Evolutionary conservation across 1,284 basidiomycete genomes (phyloP).

Genomic region (Rhizoctonia solani): DNA sequence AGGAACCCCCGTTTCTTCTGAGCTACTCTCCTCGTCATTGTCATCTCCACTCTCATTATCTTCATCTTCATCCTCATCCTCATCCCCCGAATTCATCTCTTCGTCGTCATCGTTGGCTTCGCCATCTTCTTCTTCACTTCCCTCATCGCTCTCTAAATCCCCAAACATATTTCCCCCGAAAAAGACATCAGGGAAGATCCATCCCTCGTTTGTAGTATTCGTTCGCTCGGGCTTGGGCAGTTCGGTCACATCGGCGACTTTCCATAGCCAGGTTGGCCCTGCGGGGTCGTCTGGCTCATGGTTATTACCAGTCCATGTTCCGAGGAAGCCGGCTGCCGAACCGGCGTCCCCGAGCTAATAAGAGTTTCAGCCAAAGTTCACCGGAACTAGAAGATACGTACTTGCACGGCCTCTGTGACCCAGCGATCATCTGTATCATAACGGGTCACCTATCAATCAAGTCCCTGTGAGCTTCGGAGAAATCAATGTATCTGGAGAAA

Average conservation of each 20-base stretch:
- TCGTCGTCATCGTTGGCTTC: constrained; percentile 2
- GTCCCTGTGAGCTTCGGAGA: constrained; percentile 8
- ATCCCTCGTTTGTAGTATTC: not conserved
- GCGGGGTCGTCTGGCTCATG: constrained; percentile 56
- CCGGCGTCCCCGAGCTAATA: constrained; percentile 36
- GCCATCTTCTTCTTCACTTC: not conserved
- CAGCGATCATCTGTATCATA: constrained; percentile 61
- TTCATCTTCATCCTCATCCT: not conserved
- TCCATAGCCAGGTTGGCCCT: constrained; percentile 49
- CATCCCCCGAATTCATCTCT: not conserved
- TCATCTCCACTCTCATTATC: not conserved
- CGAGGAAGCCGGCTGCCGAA: constrained; percentile 36
- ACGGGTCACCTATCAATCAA: constrained; percentile 46
- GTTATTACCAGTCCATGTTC: constrained; percentile 52
- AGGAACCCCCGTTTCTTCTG: not conserved
- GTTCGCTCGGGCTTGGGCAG: not conserved
- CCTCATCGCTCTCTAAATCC: not conserved
- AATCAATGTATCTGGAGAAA: not conserved
- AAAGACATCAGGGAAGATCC: constrained; percentile 5
- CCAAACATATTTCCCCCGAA: not conserved
- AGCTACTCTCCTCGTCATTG: no score
- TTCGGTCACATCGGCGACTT: constrained; percentile 41
- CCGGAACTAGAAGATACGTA: not conserved
- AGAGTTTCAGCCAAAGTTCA: not conserved
- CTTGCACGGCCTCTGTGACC: constrained; percentile 61